These are phyloP conservation scores for Neofusicoccum laricinum DNA, from an alignment of 2,329 filamentous ascomycete genomes.

Conservation along the genomic window DNA sequence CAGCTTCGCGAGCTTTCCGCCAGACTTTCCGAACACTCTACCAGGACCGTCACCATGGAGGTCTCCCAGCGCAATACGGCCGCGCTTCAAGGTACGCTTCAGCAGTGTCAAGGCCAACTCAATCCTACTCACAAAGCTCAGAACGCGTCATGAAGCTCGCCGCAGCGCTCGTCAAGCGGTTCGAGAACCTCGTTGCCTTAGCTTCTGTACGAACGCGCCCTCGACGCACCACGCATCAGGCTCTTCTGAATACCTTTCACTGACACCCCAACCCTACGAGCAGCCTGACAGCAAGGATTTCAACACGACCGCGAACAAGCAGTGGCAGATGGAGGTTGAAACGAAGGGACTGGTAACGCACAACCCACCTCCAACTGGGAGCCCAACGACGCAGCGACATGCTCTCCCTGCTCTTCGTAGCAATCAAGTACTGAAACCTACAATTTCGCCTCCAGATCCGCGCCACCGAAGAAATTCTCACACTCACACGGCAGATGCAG, in stretches of 20 bases:
- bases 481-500: slow-evolving; percentile 60
- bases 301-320: slow-evolving; percentile 55
- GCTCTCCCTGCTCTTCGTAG: too few relatives aligned
- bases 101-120: neutral
- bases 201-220: slow-evolving; percentile 41
- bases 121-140: slow-evolving; percentile 18
- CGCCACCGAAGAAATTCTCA: slow-evolving; percentile 60
- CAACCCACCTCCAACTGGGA: too few relatives aligned
- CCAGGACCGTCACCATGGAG: slow-evolving; percentile 33
- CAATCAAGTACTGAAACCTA: neutral
- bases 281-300: slow-evolving; percentile 52
- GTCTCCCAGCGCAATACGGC: slow-evolving; percentile 41
- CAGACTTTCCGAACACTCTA: neutral
- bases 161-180: slow-evolving; percentile 47
- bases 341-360: slow-evolving; percentile 54
- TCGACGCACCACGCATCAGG: too few relatives aligned
- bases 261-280: neutral
- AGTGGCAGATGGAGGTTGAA: slow-evolving; percentile 58
- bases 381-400: too few relatives aligned
- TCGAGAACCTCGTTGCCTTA: slow-evolving; percentile 55
- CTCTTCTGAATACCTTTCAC: neutral
- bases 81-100: slow-evolving; percentile 33
- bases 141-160: slow-evolving; percentile 40
- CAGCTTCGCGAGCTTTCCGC: neutral
- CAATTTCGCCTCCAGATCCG: slow-evolving; percentile 43